Evolutionary conservation across 176 grass and related monocot genomes (phyloP).

Genomic region (Ampelocalamus luodianensis): DNA sequence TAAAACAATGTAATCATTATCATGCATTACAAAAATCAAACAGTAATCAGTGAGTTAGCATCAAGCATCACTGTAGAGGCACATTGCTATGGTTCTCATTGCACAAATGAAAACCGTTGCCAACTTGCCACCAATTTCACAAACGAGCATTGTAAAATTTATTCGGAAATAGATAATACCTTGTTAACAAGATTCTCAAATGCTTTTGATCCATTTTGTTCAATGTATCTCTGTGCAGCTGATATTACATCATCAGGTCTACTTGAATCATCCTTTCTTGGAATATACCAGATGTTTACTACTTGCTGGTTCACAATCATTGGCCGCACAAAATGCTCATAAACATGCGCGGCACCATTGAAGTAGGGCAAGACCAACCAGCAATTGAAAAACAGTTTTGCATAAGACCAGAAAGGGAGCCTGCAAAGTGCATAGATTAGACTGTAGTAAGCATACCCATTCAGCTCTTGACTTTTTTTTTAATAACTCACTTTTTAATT

Average conservation of each 20-base stretch:
- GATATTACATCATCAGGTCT: constrained; percentile 74
- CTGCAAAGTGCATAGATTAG: constrained; percentile 53
- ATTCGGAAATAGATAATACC: constrained; percentile 53
- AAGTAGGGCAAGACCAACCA: constrained; percentile 96
- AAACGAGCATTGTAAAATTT: constrained; percentile 7
- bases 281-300: constrained; percentile 77
- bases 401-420: constrained; percentile 95
- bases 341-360: constrained; percentile 87
- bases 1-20: not conserved
- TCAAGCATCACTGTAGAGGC: not conserved
- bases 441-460: constrained; percentile 31
- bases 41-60: not conserved
- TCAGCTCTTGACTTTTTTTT: not conserved
- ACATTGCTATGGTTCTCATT: not conserved
- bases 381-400: constrained; percentile 86
- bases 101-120: constrained; percentile 26
- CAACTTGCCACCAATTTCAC: constrained; percentile 21
- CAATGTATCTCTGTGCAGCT: constrained; percentile 80
- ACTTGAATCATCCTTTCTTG: constrained; percentile 62
- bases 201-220: constrained; percentile 86
- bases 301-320: constrained; percentile 80
- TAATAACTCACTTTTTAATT: too few species aligned
- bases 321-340: constrained; percentile 86
- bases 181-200: constrained; percentile 87
- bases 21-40: not conserved